A percentile compares a stretch with the other conserved stretches of the same genome.
Evolutionary conservation across 768 basidiomycete genomes (phyloP).

Genomic region (Pleurotus sapidus): DNA sequence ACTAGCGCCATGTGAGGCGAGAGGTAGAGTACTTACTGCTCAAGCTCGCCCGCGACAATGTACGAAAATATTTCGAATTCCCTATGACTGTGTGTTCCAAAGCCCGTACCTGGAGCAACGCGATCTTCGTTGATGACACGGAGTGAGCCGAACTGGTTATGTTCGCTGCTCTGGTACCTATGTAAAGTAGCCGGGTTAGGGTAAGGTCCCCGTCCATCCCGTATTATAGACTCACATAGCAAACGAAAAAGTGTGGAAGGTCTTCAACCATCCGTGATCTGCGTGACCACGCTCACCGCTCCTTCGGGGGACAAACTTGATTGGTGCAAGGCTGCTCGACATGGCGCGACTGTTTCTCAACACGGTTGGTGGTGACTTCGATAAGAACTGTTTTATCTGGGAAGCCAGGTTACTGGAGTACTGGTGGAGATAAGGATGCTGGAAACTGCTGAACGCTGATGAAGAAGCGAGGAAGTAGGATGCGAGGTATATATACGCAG

Average conservation of each 20-base stretch:
- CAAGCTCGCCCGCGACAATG: conserved; percentile 71
- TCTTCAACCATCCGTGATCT: conserved; percentile 85
- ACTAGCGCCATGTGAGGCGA: background rate
- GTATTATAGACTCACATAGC: conserved; percentile 45
- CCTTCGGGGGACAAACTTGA: conserved; percentile 47
- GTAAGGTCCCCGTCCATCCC: background rate
- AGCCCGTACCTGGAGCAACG: conserved; percentile 73
- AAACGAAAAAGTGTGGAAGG: conserved; percentile 83
- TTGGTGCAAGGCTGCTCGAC: conserved; percentile 20
- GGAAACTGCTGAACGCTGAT: background rate
- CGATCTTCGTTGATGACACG: conserved; percentile 94
- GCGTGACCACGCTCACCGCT: conserved; percentile 69
- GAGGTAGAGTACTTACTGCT: conserved; percentile 56
- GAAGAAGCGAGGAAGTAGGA: background rate
- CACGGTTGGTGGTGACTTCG: background rate
- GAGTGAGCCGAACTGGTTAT: conserved; percentile 66
- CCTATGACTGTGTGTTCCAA: conserved; percentile 80
- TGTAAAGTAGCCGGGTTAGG: background rate
- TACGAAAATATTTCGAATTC: conserved; percentile 95
- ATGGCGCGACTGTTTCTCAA: background rate
- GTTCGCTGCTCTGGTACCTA: conserved; percentile 60
- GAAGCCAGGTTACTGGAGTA: conserved; percentile 9
- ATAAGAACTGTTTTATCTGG: background rate
- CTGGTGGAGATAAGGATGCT: conserved; percentile 12
- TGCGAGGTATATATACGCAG: background rate